Evolutionary conservation across 2,329 filamentous ascomycete genomes (phyloP).

Genomic region (Fusarium aywerte): DNA sequence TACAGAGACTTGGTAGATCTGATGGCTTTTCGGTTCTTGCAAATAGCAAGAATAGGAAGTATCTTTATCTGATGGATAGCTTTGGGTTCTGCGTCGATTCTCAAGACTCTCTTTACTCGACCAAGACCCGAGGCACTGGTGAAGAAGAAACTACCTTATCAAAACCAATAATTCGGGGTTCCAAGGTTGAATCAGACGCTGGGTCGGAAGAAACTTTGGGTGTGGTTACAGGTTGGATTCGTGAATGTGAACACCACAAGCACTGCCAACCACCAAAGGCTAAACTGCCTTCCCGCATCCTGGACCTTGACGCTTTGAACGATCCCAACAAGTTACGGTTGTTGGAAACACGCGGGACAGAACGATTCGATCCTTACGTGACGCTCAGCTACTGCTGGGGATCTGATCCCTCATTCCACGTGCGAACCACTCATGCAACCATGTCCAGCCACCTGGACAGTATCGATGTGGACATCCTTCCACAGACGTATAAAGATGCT

Average conservation of each 20-base stretch:
- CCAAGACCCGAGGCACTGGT: rapidly evolving
- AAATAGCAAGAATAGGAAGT: not conserved
- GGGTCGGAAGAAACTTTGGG: not conserved
- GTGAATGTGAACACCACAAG: constrained; percentile 1
- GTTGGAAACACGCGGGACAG: not conserved
- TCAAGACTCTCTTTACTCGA: not conserved
- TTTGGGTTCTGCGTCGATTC: constrained; percentile 18
- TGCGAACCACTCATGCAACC: not conserved
- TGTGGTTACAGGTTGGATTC: not conserved
- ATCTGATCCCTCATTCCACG: not conserved
- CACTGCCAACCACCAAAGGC: not conserved
- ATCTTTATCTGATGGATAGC: not conserved
- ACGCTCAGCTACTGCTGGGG: constrained; percentile 31
- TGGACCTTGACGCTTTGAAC: not conserved
- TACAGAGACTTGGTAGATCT: not conserved
- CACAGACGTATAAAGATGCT: constrained; percentile 19
- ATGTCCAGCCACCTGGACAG: not conserved
- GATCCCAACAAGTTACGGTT: not conserved
- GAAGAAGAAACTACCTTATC: rapidly evolving
- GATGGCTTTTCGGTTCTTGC: constrained; percentile 12
- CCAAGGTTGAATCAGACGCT: not conserved
- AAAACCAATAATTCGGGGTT: not conserved
- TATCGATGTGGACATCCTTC: not conserved
- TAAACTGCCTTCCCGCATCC: constrained; percentile 8
- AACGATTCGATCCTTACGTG: not conserved